phyloP scores from a whole-genome alignment of 129 eudicot genomes.

The Deinandra increscens region DNA sequence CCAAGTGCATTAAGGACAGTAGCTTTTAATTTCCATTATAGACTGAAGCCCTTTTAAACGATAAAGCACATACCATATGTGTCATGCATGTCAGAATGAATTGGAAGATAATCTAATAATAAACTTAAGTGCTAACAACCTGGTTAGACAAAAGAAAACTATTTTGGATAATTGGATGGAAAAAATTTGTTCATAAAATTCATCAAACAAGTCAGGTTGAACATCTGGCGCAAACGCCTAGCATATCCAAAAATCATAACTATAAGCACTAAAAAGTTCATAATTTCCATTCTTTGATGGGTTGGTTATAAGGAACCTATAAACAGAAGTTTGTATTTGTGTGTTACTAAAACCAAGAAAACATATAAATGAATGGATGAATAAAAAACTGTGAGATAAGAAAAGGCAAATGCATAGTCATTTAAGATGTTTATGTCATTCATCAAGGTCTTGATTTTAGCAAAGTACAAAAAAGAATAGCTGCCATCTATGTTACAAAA shows the following conservation, averaged over 20 bases:
- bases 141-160: background rate
- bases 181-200: background rate
- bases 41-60: background rate
- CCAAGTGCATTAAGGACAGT: background rate
- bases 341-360: background rate
- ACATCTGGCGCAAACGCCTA: background rate
- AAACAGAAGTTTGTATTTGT: background rate
- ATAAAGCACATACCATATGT: background rate
- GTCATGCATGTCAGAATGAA: background rate
- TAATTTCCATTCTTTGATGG: background rate
- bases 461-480: background rate
- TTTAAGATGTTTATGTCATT: conserved; percentile 1
- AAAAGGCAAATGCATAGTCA: background rate
- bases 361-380: background rate
- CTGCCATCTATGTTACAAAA: background rate
- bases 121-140: background rate
- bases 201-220: background rate
- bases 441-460: conserved; percentile 6
- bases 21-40: background rate
- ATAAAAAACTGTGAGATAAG: background rate
- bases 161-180: background rate
- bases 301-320: background rate
- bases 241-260: background rate
- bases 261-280: background rate
- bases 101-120: background rate